Evolutionary conservation across 2,329 filamentous ascomycete genomes (phyloP).

Genomic region (Colletotrichum tropicicola): DNA sequence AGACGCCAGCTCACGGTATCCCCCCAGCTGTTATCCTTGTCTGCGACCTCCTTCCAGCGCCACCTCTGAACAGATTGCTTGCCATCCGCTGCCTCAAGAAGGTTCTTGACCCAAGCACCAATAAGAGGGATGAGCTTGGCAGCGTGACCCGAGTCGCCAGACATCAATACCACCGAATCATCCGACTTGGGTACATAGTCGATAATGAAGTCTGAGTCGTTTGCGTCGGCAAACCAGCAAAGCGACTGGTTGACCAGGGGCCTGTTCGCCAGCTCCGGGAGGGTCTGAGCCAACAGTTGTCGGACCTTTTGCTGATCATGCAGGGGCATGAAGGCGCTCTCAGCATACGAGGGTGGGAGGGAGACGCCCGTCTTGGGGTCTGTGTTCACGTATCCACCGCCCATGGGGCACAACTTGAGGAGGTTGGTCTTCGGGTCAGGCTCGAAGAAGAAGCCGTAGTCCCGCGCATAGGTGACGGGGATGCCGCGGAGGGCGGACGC

Average conservation of each 20-base stretch:
- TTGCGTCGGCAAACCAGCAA: constrained; percentile 73
- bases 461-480: constrained; percentile 68
- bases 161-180: constrained; percentile 54
- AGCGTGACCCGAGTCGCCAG: constrained; percentile 69
- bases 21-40: constrained; percentile 36
- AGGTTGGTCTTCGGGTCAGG: constrained; percentile 66
- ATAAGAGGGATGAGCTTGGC: constrained; percentile 71
- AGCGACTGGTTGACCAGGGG: constrained; percentile 64
- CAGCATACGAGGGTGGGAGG: constrained; percentile 31
- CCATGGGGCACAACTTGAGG: constrained; percentile 68
- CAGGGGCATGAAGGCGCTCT: constrained; percentile 59
- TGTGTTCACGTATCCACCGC: constrained; percentile 63
- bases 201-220: constrained; percentile 67
- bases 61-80: constrained; percentile 56
- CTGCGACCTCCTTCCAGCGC: constrained; percentile 56
- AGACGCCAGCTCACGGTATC: constrained; percentile 48
- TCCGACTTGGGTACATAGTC: constrained; percentile 64
- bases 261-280: constrained; percentile 61
- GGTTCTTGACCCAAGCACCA: constrained; percentile 60
- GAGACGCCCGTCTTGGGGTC: constrained; percentile 44
- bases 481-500: constrained; percentile 62
- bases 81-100: constrained; percentile 49
- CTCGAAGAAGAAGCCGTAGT: constrained; percentile 73
- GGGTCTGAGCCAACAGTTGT: constrained; percentile 57
- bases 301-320: constrained; percentile 63